phyloP scores from a whole-genome alignment of 805 yeast species.

The Torulaspora microellipsoides region DNA sequence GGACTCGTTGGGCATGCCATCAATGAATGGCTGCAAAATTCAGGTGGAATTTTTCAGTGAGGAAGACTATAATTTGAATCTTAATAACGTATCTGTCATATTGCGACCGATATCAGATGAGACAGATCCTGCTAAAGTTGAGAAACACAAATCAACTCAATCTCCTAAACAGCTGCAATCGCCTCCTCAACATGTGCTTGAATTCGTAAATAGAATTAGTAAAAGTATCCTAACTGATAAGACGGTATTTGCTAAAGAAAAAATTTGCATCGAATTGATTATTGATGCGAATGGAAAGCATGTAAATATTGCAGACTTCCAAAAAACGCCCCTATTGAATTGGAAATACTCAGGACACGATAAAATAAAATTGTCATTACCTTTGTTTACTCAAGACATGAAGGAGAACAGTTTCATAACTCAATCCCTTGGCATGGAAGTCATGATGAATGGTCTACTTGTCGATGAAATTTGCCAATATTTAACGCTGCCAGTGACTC shows the following conservation, averaged over 20 bases:
- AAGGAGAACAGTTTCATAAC: neutral
- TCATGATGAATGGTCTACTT: neutral
- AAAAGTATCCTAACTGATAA: slow-evolving; percentile 17
- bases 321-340: neutral
- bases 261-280: slow-evolving; percentile 15
- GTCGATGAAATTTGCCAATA: slow-evolving; percentile 3
- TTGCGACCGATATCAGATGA: slow-evolving; percentile 6
- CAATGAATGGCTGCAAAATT: slow-evolving; percentile 34
- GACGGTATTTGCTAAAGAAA: slow-evolving; percentile 9
- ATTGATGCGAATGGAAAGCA: slow-evolving; percentile 11
- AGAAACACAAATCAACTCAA: neutral
- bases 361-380: slow-evolving; percentile 3
- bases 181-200: slow-evolving; percentile 5
- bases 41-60: slow-evolving; percentile 38
- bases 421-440: neutral
- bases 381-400: neutral
- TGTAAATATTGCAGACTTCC: slow-evolving; percentile 6
- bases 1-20: slow-evolving; percentile 40
- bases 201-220: slow-evolving; percentile 3
- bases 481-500: slow-evolving; percentile 18
- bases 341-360: slow-evolving; percentile 5
- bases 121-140: slow-evolving; percentile 1
- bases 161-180: neutral
- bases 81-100: slow-evolving; percentile 1
- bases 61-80: neutral